Evolutionary conservation across 805 yeast species (phyloP).

Genomic region (Komagataella phaffii): DNA sequence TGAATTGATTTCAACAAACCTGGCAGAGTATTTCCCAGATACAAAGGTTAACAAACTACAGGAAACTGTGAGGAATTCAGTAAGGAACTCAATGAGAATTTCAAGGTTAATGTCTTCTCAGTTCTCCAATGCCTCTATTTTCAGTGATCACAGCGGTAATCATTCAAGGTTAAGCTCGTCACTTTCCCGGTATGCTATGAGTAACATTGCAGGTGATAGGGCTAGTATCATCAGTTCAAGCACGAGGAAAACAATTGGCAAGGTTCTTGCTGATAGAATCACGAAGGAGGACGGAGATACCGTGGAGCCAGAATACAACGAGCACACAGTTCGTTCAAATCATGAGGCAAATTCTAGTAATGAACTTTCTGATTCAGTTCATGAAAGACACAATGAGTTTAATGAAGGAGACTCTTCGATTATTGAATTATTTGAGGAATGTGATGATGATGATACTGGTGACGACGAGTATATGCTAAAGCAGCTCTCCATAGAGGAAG

Average conservation of each 20-base stretch:
- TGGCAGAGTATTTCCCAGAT: conserved; percentile 86
- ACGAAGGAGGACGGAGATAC: conserved; percentile 2
- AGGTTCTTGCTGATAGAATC: conserved; percentile 37
- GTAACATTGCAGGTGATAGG: neutral
- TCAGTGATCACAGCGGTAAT: conserved; percentile 8
- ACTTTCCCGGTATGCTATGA: neutral
- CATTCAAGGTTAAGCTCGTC: conserved; percentile 7
- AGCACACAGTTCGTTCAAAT: neutral
- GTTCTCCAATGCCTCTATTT: conserved; percentile 5
- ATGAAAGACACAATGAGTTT: conserved; percentile 14
- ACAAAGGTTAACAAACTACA: conserved; percentile 60
- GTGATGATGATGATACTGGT: conserved; percentile 17
- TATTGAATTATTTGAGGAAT: conserved; percentile 30
- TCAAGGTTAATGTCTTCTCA: conserved; percentile 20
- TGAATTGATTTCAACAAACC: conserved; percentile 77
- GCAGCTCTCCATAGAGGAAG: conserved; percentile 21
- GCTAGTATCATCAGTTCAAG: neutral
- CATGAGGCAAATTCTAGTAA: conserved; percentile 30
- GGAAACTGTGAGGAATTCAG: conserved; percentile 74
- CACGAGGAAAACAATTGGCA: conserved; percentile 36
- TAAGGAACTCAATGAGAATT: conserved; percentile 59
- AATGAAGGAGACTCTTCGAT: conserved; percentile 22
- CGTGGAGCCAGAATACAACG: neutral
- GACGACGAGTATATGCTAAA: conserved; percentile 25
- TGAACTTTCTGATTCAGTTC: conserved; percentile 25